Conservation (phyloP, 164 flowering plant species). For the Nymphaea thermarum region DNA sequence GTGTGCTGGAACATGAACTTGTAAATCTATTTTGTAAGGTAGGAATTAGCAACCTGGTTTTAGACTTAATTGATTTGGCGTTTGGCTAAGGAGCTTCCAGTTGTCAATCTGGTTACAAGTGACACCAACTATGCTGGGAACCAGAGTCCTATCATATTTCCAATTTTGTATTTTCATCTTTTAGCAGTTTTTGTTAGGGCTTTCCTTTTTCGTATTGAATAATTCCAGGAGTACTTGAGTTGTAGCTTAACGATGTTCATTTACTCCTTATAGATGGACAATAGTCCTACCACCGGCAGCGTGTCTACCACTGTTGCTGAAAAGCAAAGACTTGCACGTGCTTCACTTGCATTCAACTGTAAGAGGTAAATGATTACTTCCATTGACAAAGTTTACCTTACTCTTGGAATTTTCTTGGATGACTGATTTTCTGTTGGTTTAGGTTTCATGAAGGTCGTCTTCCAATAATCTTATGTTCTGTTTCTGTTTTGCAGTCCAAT, state of each 20-base stretch:
- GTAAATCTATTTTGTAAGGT: too few relatives aligned
- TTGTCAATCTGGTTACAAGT: too few relatives aligned
- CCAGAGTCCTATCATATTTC: too few relatives aligned
- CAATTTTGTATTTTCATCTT: too few relatives aligned
- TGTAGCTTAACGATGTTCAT: too few relatives aligned
- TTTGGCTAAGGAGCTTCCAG: too few relatives aligned
- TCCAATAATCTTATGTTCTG: background rate
- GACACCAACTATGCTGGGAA: too few relatives aligned
- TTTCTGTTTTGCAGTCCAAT: constrained; percentile 33
- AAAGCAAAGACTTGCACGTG: constrained; percentile 71
- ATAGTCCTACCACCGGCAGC: constrained; percentile 94
- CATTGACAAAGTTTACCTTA: background rate
- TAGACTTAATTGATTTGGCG: too few relatives aligned
- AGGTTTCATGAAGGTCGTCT: background rate
- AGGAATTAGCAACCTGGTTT: too few relatives aligned
- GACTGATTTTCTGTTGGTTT: background rate
- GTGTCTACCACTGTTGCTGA: constrained; percentile 69
- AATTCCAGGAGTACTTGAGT: too few relatives aligned
- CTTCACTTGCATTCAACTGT: constrained; percentile 88
- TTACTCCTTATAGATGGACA: constrained; percentile 57
- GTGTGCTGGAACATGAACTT: too few relatives aligned
- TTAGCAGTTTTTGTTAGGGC: background rate
- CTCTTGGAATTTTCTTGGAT: too few relatives aligned
- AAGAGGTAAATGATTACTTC: constrained; percentile 46
- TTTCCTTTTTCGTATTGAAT: constrained; percentile 6